These are phyloP conservation scores for Candolleomyces eurysporus DNA, from an alignment of 768 basidiomycete species.

Conservation along the genomic window DNA sequence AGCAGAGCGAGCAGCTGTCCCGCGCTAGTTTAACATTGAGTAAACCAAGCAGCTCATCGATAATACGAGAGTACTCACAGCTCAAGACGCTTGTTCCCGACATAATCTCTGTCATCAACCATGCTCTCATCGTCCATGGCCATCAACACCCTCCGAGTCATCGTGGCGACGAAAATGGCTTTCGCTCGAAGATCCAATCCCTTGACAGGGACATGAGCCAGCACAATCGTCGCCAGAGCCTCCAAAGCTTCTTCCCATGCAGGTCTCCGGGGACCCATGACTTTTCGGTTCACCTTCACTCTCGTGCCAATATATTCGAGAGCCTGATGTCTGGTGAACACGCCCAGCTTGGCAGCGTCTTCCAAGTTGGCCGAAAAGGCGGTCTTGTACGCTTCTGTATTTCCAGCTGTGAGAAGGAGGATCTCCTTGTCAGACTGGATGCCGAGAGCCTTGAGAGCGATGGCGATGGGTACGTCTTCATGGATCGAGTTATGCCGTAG, in stretches of 20 bases:
- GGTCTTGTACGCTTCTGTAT: constrained; percentile 81
- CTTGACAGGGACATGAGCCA: constrained; percentile 92
- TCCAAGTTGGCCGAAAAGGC: constrained; percentile 91
- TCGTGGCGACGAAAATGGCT: constrained; percentile 95
- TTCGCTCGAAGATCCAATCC: constrained; percentile 90
- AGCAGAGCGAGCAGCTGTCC: constrained; percentile 93
- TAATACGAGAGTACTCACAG: constrained; percentile 56
- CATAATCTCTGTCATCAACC: constrained; percentile 98
- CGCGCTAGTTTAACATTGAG: constrained; percentile 54
- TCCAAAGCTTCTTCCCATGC: constrained; percentile 95
- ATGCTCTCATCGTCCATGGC: constrained; percentile 95
- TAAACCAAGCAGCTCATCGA: constrained; percentile 5
- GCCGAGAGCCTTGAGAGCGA: constrained; percentile 95
- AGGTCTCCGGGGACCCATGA: constrained; percentile 80
- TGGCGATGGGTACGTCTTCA: constrained; percentile 94
- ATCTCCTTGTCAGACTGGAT: constrained; percentile 98
- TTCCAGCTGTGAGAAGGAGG: constrained; percentile 88
- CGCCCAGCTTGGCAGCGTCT: constrained; percentile 86
- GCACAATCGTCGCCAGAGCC: constrained; percentile 94
- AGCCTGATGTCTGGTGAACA: constrained; percentile 92
- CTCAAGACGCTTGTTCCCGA: constrained; percentile 97
- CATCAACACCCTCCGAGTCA: constrained; percentile 95
- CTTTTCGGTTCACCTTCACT: constrained; percentile 82
- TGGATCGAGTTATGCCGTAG: constrained; percentile 97
- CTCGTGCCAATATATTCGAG: constrained; percentile 93